Evolutionary conservation across 768 basidiomycete species (phyloP).

Genomic region (Lentinula boryana): DNA sequence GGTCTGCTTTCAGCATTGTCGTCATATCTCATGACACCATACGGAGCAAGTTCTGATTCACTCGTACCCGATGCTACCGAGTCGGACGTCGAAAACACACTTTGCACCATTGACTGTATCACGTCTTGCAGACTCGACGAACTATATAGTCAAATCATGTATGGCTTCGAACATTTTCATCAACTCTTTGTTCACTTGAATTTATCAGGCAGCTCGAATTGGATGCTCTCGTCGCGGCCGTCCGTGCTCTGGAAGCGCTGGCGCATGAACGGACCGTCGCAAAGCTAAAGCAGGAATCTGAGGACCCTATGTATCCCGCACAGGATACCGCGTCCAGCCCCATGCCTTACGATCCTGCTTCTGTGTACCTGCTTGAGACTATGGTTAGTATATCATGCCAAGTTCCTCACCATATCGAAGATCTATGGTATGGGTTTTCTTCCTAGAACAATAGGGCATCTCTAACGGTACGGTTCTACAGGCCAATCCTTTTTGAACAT

Average conservation of each 20-base stretch:
- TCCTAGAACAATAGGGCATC: not conserved
- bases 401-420: conserved; percentile 72
- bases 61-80: conserved; percentile 86
- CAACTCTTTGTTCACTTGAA: not conserved
- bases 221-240: conserved; percentile 76
- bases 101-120: conserved; percentile 94
- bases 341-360: conserved; percentile 90
- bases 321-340: conserved; percentile 42
- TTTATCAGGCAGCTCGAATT: conserved; percentile 62
- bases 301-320: conserved; percentile 41
- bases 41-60: conserved; percentile 67
- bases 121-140: conserved; percentile 91
- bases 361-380: conserved; percentile 89
- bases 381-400: conserved; percentile 88
- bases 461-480: conserved; percentile 21
- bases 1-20: conserved; percentile 91
- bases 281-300: conserved; percentile 61
- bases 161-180: conserved; percentile 20
- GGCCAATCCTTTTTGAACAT: conserved; percentile 95
- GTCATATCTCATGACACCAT: conserved; percentile 95
- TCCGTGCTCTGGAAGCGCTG: conserved; percentile 83
- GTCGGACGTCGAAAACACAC: conserved; percentile 86
- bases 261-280: conserved; percentile 89
- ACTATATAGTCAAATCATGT: conserved; percentile 92
- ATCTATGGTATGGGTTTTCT: conserved; percentile 66